Conservation (phyloP, 1,139 yeast genomes). For the Yarrowia galli region DNA sequence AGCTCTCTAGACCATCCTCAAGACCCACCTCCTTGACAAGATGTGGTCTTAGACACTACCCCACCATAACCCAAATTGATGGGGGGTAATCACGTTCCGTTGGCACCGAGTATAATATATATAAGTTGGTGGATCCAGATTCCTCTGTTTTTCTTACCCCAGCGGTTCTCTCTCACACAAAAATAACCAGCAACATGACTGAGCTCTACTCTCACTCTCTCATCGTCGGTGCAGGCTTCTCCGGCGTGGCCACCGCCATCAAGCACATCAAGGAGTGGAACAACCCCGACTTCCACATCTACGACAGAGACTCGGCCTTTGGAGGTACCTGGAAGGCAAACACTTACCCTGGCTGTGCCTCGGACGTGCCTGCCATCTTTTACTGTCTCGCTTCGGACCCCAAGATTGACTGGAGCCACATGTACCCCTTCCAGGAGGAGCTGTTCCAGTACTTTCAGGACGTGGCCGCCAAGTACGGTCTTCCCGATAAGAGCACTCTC, state of each 20-base stretch:
- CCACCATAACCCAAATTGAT: conserved; percentile 26
- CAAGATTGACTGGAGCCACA: conserved; percentile 36
- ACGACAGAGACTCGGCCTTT: conserved; percentile 34
- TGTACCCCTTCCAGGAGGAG: conserved; percentile 34
- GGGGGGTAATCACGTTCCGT: conserved; percentile 34
- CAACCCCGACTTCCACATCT: conserved; percentile 34
- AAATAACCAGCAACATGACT: conserved; percentile 1
- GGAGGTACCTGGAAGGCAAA: conserved; percentile 65
- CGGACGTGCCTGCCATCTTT: conserved; percentile 33
- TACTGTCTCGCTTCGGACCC: conserved; percentile 36
- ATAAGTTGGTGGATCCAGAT: neutral
- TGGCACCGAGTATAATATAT: conserved; percentile 3
- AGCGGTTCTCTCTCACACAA: neutral
- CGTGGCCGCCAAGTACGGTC: conserved; percentile 20
- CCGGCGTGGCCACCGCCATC: conserved; percentile 34
- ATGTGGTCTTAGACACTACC: conserved; percentile 21
- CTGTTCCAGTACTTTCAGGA: conserved; percentile 32
- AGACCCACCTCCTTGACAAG: neutral
- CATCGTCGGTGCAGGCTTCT: conserved; percentile 36
- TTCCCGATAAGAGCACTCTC: conserved; percentile 10
- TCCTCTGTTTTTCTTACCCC: neutral
- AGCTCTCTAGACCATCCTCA: neutral
- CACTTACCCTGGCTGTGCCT: conserved; percentile 56
- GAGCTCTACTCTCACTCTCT: conserved; percentile 35
- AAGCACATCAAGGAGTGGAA: conserved; percentile 34